Evolutionary conservation across 768 basidiomycete genomes (phyloP), one percentile per base, ranked within the genome.

Genomic region (Tulasnella sp.): DNA sequence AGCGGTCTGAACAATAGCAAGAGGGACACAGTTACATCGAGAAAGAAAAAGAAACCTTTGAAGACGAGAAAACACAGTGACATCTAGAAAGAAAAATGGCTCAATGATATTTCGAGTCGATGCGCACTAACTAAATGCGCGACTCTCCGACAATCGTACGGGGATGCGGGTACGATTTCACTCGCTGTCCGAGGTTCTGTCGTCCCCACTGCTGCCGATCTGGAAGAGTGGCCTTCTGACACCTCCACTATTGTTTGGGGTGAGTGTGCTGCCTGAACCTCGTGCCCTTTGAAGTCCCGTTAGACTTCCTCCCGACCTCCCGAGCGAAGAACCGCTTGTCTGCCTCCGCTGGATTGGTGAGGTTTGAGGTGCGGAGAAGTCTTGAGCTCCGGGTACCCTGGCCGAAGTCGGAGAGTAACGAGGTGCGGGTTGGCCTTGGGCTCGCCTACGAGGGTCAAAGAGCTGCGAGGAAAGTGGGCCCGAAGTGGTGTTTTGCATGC

Each of bases 111-210:
- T 2, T 20, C 46, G 46, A 11, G 46, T 46, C 46, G 3, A 11
- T 20, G 22, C 48, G 22, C 48, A 22, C 48, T 50, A 22, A 7
- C 48, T 20, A 50, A 7, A 50, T 50, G 48, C 48, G 22, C 12
- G 48, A 50, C 48, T 5, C 48, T 20, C 48, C 48, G 48, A 50
- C 16, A 50, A 50, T 20, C 22, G 18, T 16, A 7, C 12, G 20
- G 22, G 48, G 16, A 20, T 20, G 48, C 18, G 22, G 5, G 48
- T 50, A 11, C 2, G 48, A 41, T 41, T 18, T 40, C 37, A 74
- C 20, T 74, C 73, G 73, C 73, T 74, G 73, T 74, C 73, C 18
- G 73, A 74, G n/a, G 73, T 74, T 41, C 44, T 74, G 28, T 46
- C 73, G 18, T 74, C 73, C 37, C 44, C 73, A 40, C 40, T 74